Evolutionary conservation across 805 yeast genomes (phyloP), one percentile per base, ranked within the genome.

Genomic region (Clavispora fructus): DNA sequence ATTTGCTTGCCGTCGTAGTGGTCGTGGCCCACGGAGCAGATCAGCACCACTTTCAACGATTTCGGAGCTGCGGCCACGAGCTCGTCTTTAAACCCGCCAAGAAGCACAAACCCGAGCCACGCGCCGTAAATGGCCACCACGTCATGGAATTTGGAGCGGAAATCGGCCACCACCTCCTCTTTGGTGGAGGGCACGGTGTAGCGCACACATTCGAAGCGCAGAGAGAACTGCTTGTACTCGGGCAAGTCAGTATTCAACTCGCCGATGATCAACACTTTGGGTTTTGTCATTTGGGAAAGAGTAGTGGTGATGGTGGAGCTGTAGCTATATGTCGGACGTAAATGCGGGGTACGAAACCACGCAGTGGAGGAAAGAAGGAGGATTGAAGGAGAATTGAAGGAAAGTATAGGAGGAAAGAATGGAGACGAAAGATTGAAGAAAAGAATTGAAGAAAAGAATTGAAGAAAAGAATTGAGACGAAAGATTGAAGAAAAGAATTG

Each of bases 11-110:
- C 63, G 55, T 80, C 81, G 47, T 74, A 72, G 14, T 69, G 69
- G 49, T 81, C 83, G 54, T 66, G 68, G 0, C 87, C 87, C 13
- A 82, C 82, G 3, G 85, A 75, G 48, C 83, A 77, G 32, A 75
- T 64, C 2, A 79, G 67, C 19, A 81, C 66, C 12, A 80, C 68
- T 51, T 75, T 74, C 47, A 82, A 60, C 3, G 62, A 49, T 1
- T 53, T 32, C 0, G 85, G 83, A n/a, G 74, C 71, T 19, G 62
- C 57, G 1, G 65, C 71, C 29, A 79, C 57, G 6, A 81, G 44
- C 4, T 71, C 74, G 27, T 59, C 58, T 1, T 68, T 64, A 49
- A 80, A 69, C 16, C 85, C 83, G 0, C 83, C 83, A 7, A 78
- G 57, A 3, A 67, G 63, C 29, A 64, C 57, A 50, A 81, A 78